A percentile compares a stretch with the other conserved stretches of the same genome.
Conservation (phyloP, 1,139 yeast genomes). For the Yamadazyma siamensis region DNA sequence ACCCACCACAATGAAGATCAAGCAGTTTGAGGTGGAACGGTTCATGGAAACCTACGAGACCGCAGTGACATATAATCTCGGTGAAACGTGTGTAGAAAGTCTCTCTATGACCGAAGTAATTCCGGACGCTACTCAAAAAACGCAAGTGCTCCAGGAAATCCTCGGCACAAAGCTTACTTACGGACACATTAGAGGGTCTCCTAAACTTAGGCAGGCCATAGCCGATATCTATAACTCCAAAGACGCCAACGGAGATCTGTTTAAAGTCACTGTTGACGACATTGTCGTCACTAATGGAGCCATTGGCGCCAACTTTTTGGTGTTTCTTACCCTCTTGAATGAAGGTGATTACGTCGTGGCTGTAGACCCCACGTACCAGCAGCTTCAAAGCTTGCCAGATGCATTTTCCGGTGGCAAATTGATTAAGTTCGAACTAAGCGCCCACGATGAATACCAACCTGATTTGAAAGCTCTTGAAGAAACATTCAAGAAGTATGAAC, state of each 20-base stretch:
- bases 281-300: slow-evolving; percentile 56
- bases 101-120: slow-evolving; percentile 38
- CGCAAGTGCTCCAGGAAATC: slow-evolving; percentile 7
- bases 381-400: slow-evolving; percentile 47
- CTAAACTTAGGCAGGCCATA: slow-evolving; percentile 32
- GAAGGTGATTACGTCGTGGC: slow-evolving; percentile 49
- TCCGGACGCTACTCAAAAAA: slow-evolving; percentile 13
- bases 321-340: slow-evolving; percentile 44
- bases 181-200: slow-evolving; percentile 49
- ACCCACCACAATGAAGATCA: no score
- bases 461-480: slow-evolving; percentile 31
- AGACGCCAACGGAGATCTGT: slow-evolving; percentile 9
- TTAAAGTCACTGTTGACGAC: slow-evolving; percentile 23
- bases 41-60: slow-evolving; percentile 55
- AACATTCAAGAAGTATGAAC: slow-evolving; percentile 28
- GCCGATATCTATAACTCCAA: slow-evolving; percentile 34
- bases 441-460: slow-evolving; percentile 35
- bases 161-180: slow-evolving; percentile 34
- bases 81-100: slow-evolving; percentile 54
- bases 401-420: slow-evolving; percentile 42
- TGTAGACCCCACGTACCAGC: slow-evolving; percentile 53
- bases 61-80: slow-evolving; percentile 38
- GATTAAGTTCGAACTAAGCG: slow-evolving; percentile 28
- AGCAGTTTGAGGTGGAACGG: slow-evolving; percentile 52
- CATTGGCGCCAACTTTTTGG: slow-evolving; percentile 54